These are phyloP conservation scores for Epichloe baconii DNA, from an alignment of 2,329 filamentous ascomycete species.

Conservation along the genomic window DNA sequence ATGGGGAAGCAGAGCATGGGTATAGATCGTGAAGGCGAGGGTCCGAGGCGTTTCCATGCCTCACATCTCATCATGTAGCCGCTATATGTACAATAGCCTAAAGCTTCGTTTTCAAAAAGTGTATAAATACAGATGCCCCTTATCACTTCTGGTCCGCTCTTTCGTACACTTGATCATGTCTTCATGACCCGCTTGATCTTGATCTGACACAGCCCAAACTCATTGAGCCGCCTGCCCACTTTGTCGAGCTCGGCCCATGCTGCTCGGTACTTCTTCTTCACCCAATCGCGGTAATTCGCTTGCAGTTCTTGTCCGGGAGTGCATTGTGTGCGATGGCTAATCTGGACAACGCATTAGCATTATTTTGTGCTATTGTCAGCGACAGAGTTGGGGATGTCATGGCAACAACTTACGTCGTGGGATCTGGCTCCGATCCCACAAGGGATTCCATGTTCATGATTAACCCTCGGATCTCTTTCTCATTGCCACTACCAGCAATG, in stretches of 20 bases:
- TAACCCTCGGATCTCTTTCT: slow-evolving; percentile 53
- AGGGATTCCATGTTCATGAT: slow-evolving; percentile 54
- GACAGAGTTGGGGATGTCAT: not conserved
- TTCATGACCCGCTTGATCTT: slow-evolving; percentile 35
- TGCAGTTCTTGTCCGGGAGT: slow-evolving; percentile 52
- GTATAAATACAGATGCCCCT: slow-evolving; percentile 9
- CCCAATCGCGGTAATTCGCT: slow-evolving; percentile 61
- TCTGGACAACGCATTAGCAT: slow-evolving; percentile 25
- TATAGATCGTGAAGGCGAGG: not conserved
- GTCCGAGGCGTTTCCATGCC: not conserved
- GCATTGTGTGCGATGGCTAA: slow-evolving; percentile 67
- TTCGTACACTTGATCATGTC: slow-evolving; percentile 28
- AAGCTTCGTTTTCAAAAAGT: slow-evolving; percentile 16
- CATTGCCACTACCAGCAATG: slow-evolving; percentile 57
- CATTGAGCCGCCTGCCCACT: slow-evolving; percentile 32
- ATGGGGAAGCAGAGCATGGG: not conserved
- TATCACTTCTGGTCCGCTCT: slow-evolving; percentile 9
- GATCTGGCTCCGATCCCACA: slow-evolving; percentile 54
- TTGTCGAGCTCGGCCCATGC: slow-evolving; percentile 55
- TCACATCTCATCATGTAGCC: not conserved
- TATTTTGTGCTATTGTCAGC: not conserved
- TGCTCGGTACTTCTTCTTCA: slow-evolving; percentile 50
- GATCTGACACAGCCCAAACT: slow-evolving; percentile 34
- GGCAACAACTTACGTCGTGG: slow-evolving; percentile 49
- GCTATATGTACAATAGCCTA: slow-evolving; percentile 23